Evolutionary conservation across 2,329 filamentous ascomycete species (phyloP).

Genomic region (Rhytidhysteron rufulum): DNA sequence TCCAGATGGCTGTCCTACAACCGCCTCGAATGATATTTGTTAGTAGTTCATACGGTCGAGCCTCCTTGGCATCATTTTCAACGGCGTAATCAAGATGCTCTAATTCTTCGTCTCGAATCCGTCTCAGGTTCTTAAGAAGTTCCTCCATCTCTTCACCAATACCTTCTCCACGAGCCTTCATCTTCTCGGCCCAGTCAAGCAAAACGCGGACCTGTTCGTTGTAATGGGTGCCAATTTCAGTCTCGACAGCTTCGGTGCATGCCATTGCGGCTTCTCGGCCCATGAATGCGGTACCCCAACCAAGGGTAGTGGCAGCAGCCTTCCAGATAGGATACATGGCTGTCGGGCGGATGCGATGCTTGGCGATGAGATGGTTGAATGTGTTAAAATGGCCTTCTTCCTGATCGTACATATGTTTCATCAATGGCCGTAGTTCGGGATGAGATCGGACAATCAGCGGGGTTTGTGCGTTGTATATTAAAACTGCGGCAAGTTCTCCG

Average conservation of each 20-base stretch:
- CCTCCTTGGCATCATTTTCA: constrained; percentile 86
- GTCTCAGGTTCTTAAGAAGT: constrained; percentile 69
- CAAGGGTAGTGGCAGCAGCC: constrained; percentile 71
- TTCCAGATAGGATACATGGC: constrained; percentile 91
- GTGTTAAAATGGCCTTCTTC: constrained; percentile 82
- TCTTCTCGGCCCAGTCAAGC: constrained; percentile 73
- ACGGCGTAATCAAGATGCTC: constrained; percentile 96
- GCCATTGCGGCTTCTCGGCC: constrained; percentile 96
- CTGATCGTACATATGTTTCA: constrained; percentile 98
- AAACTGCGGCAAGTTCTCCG: constrained; percentile 90
- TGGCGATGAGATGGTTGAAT: constrained; percentile 79
- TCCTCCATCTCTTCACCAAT: constrained; percentile 72
- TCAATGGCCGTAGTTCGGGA: constrained; percentile 82
- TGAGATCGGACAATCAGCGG: constrained; percentile 75
- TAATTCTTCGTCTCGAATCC: constrained; percentile 90
- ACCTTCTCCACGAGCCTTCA: constrained; percentile 73
- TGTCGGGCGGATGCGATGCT: constrained; percentile 87
- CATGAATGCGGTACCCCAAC: constrained; percentile 85
- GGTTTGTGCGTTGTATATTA: constrained; percentile 89
- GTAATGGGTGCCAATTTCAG: constrained; percentile 94
- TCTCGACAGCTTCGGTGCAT: constrained; percentile 97
- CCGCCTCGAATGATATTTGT: constrained; percentile 86
- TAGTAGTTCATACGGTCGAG: constrained; percentile 82
- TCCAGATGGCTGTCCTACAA: constrained; percentile 88
- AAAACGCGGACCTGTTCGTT: constrained; percentile 84